Evolutionary conservation across 768 basidiomycete genomes (phyloP), one percentile per base, ranked within the genome.

Genomic region (Coprinellus aureogranulatus): DNA sequence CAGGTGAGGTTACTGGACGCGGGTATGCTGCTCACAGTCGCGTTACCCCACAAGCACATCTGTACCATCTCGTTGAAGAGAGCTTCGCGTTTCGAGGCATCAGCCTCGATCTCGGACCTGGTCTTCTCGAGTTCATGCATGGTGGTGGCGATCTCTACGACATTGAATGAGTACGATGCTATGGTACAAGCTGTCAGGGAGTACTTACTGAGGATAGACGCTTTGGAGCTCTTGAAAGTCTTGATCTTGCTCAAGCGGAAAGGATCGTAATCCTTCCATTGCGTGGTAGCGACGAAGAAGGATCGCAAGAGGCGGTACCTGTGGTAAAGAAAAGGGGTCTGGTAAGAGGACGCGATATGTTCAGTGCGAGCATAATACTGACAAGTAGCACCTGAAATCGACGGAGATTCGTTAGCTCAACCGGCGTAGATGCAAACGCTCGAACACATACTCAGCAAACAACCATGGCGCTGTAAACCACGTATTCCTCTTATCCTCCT

Each of bases 401-500:
- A 48, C 11, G n/a, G n/a, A 16, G 1, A 54, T 42, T 40, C 25
- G 47, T 23, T 20, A 40, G 25, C 20, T 22, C n/a, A 12, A 14
- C 34, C 25, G 42, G n/a, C 22, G 31, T 11, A n/a, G 25, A 14
- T 23, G 23, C 2, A 31, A 27, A 28, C 23, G 59, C 39, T 57
- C 12, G 14, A 59, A 66, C 51, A 73, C 89, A 62, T 75, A 97
- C 88, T 98, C 96, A 56, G 94, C 93, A 69, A 81, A 98, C n/a
- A 99, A 79, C 96, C 96, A 99, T 1, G 94, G 92, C 4, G 91
- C 85, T 8, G 84, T 89, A 67, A 92, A 94, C 96, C 96, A 99
- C 0, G 88, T 90, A 59, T 86, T 80, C 64, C 79, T 76, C 2
- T 71, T 68, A 1, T 76, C 68, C 26, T 75, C 69, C 0, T 74